Evolutionary conservation across 352 stramenopile genomes (phyloP).

Genomic region (Discostella stelligera): DNA sequence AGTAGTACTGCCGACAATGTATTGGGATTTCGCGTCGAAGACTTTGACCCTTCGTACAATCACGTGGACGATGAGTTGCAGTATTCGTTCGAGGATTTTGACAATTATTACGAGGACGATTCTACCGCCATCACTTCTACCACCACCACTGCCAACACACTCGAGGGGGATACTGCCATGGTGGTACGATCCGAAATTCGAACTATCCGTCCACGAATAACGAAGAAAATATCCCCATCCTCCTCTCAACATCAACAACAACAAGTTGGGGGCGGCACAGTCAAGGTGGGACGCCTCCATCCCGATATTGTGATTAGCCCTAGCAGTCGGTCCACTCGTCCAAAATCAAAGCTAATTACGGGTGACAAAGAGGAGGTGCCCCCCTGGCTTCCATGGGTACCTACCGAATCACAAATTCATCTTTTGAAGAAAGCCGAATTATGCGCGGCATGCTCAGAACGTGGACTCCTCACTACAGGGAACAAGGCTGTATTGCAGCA

Average conservation of each 20-base stretch:
- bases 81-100: conserved; percentile 28
- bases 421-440: conserved; percentile 56
- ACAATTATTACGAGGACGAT: conserved; percentile 8
- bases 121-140: not conserved
- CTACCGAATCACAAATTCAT: conserved; percentile 57
- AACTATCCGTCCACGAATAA: conserved; percentile 7
- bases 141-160: not conserved
- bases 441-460: conserved; percentile 43
- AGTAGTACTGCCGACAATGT: conserved; percentile 17
- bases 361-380: conserved; percentile 17
- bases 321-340: not conserved
- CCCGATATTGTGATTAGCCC: not conserved
- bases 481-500: conserved; percentile 64
- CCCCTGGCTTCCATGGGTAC: conserved; percentile 55
- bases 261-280: not conserved
- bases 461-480: conserved; percentile 50
- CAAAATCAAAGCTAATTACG: not conserved
- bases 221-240: not conserved
- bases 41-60: conserved; percentile 16
- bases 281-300: not conserved
- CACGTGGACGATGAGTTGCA: conserved; percentile 16
- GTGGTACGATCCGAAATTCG: not conserved
- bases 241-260: not conserved
- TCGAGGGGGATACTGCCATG: not conserved
- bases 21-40: conserved; percentile 32